Evolutionary conservation across 1,139 yeast genomes (phyloP), one percentile per base, ranked within the genome.

Genomic region (Blastobotrys buckinghamii): DNA sequence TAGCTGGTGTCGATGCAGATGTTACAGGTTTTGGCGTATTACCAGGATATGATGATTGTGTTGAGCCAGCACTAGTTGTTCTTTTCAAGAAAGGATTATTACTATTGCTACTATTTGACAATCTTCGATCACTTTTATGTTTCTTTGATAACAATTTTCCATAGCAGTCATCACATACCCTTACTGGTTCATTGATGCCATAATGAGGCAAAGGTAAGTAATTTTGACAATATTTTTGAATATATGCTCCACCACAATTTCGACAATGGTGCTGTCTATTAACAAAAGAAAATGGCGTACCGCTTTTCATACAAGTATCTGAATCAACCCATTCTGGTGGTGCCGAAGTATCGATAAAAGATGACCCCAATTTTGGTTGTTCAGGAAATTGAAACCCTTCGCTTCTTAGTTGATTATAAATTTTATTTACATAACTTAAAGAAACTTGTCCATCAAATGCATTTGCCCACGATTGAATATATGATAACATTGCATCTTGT

Each of bases 261-360:
- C 98, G 76, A 64, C 98, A 92, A 67, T 92, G 98, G 65, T 92
- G 99, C 63, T 92, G 89, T 60, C 99, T 75, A 64, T 87, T 89
- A 55, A 90, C 72, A 66, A 90, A 77, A 1, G 94, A 75, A 61
- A 92, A 92, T 13, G 83, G 72, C 34, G 76, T 79, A 48, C 95
- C 89, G 59, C 97, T 88, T 51, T 87, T 81, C 97, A 94, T 90
- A 65, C 99, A 92, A 12, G 87, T 88, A 60, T 89, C 96, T 16
- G 89, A 83, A 61, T 94, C 98, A 22, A 86, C 82, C 99, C 99
- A 92, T 59, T 90, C 97, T 0, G 98, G 98, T 2, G 99, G 97
- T 5, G 92, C 90, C 53, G 82, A 85, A 1, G 96, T 79, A 62
- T 92, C 97, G 48, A 90, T 79, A 66, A 89, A 79, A 41, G 74